phyloP scores from a whole-genome alignment of 2,329 filamentous ascomycete species.

The Aureobasidium zeae region DNA sequence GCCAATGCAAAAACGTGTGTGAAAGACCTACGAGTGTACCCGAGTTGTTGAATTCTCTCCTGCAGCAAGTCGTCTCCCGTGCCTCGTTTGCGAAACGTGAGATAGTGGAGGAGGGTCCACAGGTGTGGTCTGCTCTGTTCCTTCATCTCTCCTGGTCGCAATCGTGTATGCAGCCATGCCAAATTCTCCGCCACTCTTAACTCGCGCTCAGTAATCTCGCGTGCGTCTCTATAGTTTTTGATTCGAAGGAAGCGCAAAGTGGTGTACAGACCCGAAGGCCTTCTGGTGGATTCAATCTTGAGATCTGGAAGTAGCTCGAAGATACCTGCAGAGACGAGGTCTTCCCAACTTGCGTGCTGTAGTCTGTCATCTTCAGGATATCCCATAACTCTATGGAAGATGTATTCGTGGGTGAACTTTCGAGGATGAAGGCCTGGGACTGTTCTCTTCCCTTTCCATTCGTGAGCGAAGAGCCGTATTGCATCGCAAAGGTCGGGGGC shows the following conservation, averaged over 20 bases:
- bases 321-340: neutral
- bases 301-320: slow-evolving; percentile 7
- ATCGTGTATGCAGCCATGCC: neutral
- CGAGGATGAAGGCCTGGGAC: neutral
- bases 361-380: neutral
- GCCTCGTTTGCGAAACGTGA: neutral
- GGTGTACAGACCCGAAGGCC: neutral
- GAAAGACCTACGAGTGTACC: slow-evolving; percentile 6
- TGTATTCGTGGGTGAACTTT: slow-evolving; percentile 6
- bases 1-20: neutral
- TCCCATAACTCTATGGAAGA: neutral
- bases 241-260: neutral
- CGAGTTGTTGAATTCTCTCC: neutral
- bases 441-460: neutral
- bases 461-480: neutral
- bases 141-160: neutral
- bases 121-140: neutral
- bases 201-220: neutral
- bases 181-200: neutral
- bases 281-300: neutral
- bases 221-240: neutral
- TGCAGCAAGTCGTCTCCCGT: neutral
- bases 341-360: neutral
- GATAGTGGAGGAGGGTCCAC: neutral
- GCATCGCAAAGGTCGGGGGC: neutral